These are phyloP conservation scores for Phlebiopsis flavidoalba DNA, from an alignment of 768 basidiomycete species.

Conservation along the genomic window DNA sequence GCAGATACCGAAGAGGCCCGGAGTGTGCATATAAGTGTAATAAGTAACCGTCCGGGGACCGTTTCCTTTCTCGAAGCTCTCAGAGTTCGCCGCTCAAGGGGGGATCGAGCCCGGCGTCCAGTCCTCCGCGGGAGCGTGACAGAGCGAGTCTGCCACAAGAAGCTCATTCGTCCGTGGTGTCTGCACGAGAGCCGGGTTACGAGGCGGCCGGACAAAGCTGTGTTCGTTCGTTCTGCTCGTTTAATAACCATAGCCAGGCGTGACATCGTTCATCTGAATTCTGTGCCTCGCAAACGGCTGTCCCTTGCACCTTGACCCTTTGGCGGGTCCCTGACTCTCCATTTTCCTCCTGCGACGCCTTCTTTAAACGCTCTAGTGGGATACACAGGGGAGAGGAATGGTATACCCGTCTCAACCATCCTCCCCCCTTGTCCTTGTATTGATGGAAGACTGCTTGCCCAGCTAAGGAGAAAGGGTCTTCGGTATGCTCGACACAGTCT, in stretches of 20 bases:
- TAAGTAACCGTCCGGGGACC: conserved; percentile 76
- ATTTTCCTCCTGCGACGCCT: background rate
- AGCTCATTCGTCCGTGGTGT: conserved; percentile 47
- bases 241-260: conserved; percentile 76
- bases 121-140: conserved; percentile 12
- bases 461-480: conserved; percentile 11
- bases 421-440: background rate
- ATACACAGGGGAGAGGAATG: too few species aligned
- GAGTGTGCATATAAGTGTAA: conserved; percentile 65
- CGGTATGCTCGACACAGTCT: conserved; percentile 16
- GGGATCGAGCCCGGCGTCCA: conserved; percentile 34
- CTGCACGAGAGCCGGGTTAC: conserved; percentile 26
- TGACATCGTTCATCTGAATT: conserved; percentile 73
- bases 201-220: conserved; percentile 52
- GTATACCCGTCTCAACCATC: background rate
- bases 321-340: conserved; percentile 34
- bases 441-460: conserved; percentile 1
- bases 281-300: conserved; percentile 39
- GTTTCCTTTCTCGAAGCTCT: conserved; percentile 59
- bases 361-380: background rate
- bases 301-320: conserved; percentile 47
- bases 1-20: conserved; percentile 41
- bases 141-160: conserved; percentile 31
- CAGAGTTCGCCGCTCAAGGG: conserved; percentile 60
- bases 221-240: conserved; percentile 71